Evolutionary conservation across 2,329 filamentous ascomycete species (phyloP).

Genomic region (Hymenotorrendiella dingleyae): DNA sequence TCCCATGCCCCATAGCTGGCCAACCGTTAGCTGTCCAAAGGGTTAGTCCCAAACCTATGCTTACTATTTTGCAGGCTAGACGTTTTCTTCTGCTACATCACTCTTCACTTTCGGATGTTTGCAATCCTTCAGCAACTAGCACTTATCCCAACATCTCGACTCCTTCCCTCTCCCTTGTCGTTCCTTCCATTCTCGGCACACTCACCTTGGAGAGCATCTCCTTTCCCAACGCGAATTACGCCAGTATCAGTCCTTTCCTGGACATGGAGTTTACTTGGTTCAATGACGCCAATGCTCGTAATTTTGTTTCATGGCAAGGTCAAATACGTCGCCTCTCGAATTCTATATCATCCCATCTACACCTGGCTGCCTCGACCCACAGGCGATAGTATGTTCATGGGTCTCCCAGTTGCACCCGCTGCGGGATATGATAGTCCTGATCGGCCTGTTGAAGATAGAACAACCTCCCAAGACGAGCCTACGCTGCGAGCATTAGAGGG

Average conservation of each 20-base stretch:
- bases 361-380: constrained; percentile 25
- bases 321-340: constrained; percentile 18
- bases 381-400: constrained; percentile 26
- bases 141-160: constrained; percentile 19
- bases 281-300: constrained; percentile 22
- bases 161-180: constrained; percentile 21
- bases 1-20: background rate
- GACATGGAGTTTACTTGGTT: constrained; percentile 11
- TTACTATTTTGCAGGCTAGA: constrained; percentile 21
- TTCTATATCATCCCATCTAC: constrained; percentile 28
- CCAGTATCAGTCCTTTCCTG: constrained; percentile 15
- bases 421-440: constrained; percentile 23
- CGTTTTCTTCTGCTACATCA: constrained; percentile 20
- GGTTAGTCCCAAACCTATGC: background rate
- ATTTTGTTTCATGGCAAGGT: constrained; percentile 22
- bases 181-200: constrained; percentile 26
- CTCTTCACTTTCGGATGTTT: constrained; percentile 28
- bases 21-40: too few relatives aligned
- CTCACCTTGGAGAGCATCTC: constrained; percentile 22
- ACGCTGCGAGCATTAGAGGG: constrained; percentile 30
- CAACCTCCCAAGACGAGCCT: constrained; percentile 18
- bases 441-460: constrained; percentile 8
- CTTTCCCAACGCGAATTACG: constrained; percentile 10
- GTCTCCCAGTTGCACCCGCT: constrained; percentile 13
- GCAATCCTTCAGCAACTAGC: constrained; percentile 29